Evolutionary conservation across 2,329 filamentous ascomycete species (phyloP), one percentile per base, ranked within the genome.

Genomic region (Exophiala sp.): DNA sequence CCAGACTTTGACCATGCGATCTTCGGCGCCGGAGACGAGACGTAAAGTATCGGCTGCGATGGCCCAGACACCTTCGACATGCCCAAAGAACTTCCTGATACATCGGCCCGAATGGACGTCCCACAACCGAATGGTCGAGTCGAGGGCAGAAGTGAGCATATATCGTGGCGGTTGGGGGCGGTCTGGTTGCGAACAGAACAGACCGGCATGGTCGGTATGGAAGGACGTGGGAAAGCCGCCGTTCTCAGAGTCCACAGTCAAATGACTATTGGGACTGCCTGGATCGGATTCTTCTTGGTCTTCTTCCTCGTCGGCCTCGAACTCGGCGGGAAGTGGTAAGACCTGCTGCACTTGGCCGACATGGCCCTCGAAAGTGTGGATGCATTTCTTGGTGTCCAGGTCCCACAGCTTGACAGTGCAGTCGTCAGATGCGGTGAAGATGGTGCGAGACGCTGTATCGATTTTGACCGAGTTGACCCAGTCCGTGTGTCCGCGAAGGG

Each of bases 381-480:
- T 85, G 65, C 86, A 91, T 46, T 79, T 74, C 62, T 84, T 83
- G 1, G 85, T 87, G 64, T 96, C 88, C 29, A 98, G 75, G 62
- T 97, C 91, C 91, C 91, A 96, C 1, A 98, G 75, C 60, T 89
- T 88, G 59, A 95, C 81, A 0, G 86, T 93, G 64, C 88, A 85
- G 66, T 98, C 93, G 64, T 98, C 93, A 0, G 89, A 96, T 1
- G 89, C 89, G 0, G 91, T 95, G 63, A 97, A 85, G 2, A 97
- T 77, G 0, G 90, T 96, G 11, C 88, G 83, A 8, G 88, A 94
- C 1, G 78, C 71, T 0, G 83, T 78, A 66, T 98, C 89, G 30
- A 98, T 80, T 58, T 85, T 85, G 24, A 97, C 91, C n/a, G 87
- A 84, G 68, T 98, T 98, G 62, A 98, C 90, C 87, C 91, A 97